phyloP scores from a whole-genome alignment of 1,284 basidiomycete species.

The Rhodotorula mucilaginosa region DNA sequence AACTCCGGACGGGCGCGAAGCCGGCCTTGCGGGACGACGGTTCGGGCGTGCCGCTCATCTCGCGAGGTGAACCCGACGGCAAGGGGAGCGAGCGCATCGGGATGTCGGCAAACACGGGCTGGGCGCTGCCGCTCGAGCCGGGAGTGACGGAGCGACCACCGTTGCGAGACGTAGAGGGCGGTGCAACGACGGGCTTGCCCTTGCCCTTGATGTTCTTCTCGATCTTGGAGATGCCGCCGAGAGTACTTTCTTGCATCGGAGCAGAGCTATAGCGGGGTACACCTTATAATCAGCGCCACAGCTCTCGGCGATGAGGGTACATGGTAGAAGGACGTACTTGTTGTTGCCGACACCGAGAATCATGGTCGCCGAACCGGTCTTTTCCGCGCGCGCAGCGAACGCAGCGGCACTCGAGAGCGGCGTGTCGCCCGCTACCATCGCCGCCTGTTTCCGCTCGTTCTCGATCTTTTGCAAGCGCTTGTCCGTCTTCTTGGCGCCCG shows the following conservation, averaged over 20 bases:
- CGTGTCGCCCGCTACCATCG: slow-evolving; percentile 89
- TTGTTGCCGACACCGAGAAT: slow-evolving; percentile 88
- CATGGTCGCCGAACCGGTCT: slow-evolving; percentile 89
- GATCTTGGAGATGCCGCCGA: slow-evolving; percentile 16
- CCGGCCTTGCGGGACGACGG: slow-evolving; percentile 3
- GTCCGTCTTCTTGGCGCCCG: slow-evolving; percentile 90
- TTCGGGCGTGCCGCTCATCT: slow-evolving; percentile 20
- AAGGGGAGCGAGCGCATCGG: slow-evolving; percentile 37
- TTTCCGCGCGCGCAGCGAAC: slow-evolving; percentile 84
- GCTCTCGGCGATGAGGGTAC: not conserved
- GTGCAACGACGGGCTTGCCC: slow-evolving; percentile 28
- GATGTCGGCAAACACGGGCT: slow-evolving; percentile 29
- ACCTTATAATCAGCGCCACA: not conserved
- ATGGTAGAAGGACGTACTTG: slow-evolving; percentile 57
- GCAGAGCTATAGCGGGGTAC: slow-evolving; percentile 21
- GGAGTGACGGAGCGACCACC: not conserved
- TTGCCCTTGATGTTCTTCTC: slow-evolving; percentile 33
- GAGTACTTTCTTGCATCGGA: slow-evolving; percentile 29
- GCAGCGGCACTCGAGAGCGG: slow-evolving; percentile 86
- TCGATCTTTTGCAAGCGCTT: slow-evolving; percentile 89
- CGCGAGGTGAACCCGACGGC: slow-evolving; percentile 8
- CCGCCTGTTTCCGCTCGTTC: slow-evolving; percentile 83
- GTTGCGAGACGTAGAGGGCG: not conserved
- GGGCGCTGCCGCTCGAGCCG: not conserved
- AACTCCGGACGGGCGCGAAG: slow-evolving; percentile 35